Base-by-base conservation (phyloP, 768 basidiomycete species). In the Panaeolus cyanescens region DNA sequence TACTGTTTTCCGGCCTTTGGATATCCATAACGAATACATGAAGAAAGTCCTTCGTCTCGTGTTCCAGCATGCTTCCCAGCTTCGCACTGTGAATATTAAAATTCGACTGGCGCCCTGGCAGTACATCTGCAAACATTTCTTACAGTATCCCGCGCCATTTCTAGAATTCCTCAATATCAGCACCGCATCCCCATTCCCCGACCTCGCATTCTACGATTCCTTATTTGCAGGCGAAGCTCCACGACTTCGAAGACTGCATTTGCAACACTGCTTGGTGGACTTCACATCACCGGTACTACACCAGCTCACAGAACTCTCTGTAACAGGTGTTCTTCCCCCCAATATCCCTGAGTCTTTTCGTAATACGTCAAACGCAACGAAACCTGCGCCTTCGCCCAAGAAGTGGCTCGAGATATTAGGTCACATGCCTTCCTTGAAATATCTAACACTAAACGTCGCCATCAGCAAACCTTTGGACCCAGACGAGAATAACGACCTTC, bases 241-340 rank as follows among this genome's bases (percentile, higher is more conserved):
- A 19, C 58, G 42, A 22, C 58, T 72, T 36, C 62, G 65, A 33
- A 55, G 55, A 34, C 50, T 70, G 19, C 69, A 67, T 36, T 57
- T 72, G 20, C 66, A 68, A 32, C 64, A 67, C 54, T 72, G 71
- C 59, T 64, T 72, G 25, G 45, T 68, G 33, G 61, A 70, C 32
- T 69, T 70, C 53, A 65, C 68, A 4, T 69, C 69, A 2, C 28
- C 56, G 6, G 64, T 57, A 4, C 67, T 72, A n/a, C 54, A 56
- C 28, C 67, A 72, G 25, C 56, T 72, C 40, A 72, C 71, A 20
- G 64, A 66, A 32, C 36, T 72, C 25, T 67, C 69, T 5, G 64
- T 71, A 17, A 54, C 42, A 25, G 66, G 66, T 31, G 66, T 71
- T 28, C 28, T 68, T 19, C 22, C 64, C 8, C 64, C 64, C 0